Evolutionary conservation across 2,329 filamentous ascomycete genomes (phyloP), one percentile per base, ranked within the genome.

Genomic region (Colletotrichum lentis): DNA sequence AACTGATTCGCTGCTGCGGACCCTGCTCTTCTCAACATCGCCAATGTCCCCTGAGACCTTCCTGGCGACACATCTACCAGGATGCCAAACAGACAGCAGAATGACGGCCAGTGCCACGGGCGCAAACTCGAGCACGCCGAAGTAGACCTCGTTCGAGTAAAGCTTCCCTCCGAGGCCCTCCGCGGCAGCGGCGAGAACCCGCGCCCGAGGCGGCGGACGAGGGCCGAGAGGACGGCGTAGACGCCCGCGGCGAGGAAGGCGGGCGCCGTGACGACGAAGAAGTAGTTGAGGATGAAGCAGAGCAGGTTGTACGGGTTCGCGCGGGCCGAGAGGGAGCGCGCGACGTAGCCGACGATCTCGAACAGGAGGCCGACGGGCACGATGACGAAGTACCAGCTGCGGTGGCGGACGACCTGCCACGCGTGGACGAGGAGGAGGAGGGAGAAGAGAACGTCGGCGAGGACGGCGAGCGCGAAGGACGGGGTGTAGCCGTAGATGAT

Each of bases 231-330:
- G 54, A 85, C 77, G n/a, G 83, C 83, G 77, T 87, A 88, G 57
- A 87, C 83, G 0, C 81, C 81, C 0, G 86, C 86, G 18, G 83
- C 81, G 75, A 87, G 82, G 72, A 88, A 85, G 44, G 88, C 86
- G 1, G 86, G 86, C 0, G 85, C 85, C 0, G 84, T 83, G 69
- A 88, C 85, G 74, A 88, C 86, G 78, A 86, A 86, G 79, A 88
- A 88, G 77, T 87, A 88, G 73, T 86, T 84, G 53, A 86, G 76
- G 46, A 88, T 84, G 71, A 88, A 88, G 77, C 82, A 87, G 44
- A 82, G 76, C 18, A 87, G 78, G 68, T 82, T 78, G 74, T 87
- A 87, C 0, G 85, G 85, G 69, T 86, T 79, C 52, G 80, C 76
- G 70, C 81, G 79, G 31, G 82, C 78, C 1, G 81, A 83, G n/a